phyloP scores from a whole-genome alignment of 1,284 basidiomycete species.

The Mycena sp. region DNA sequence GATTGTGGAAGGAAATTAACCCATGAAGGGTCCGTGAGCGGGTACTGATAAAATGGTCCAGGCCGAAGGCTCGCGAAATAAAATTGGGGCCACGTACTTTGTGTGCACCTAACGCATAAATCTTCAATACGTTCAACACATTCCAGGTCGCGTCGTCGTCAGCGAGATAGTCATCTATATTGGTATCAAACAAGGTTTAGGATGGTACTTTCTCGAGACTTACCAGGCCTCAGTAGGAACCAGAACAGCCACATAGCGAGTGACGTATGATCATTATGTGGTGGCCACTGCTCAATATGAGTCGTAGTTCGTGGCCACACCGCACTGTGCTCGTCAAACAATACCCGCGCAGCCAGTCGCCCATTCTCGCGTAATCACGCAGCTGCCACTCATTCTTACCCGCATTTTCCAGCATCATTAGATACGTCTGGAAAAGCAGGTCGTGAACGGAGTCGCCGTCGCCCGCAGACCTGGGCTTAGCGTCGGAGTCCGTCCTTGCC shows the following conservation, averaged over 20 bases:
- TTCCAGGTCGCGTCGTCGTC: constrained; percentile 52
- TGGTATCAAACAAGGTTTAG: constrained; percentile 13
- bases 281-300: constrained; percentile 60
- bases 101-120: constrained; percentile 73
- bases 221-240: constrained; percentile 70
- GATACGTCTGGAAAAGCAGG: constrained; percentile 73
- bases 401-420: constrained; percentile 85
- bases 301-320: constrained; percentile 51
- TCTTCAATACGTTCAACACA: constrained; percentile 61
- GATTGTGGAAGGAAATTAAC: constrained; percentile 58
- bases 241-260: constrained; percentile 81
- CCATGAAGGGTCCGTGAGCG: constrained; percentile 65
- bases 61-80: no score
- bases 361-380: constrained; percentile 59
- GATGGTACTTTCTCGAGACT: constrained; percentile 35
- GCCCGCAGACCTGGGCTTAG: constrained; percentile 23
- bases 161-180: constrained; percentile 57
- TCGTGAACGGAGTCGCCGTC: constrained; percentile 43
- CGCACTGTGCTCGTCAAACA: constrained; percentile 60
- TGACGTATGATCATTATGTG: constrained; percentile 58
- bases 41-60: constrained; percentile 56
- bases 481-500: constrained; percentile 46
- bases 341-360: constrained; percentile 59
- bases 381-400: constrained; percentile 80
- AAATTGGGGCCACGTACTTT: constrained; percentile 55